Percentiles rank a stretch among this genome's conserved stretches.
These are phyloP conservation scores for Bipolaris zeicola DNA, from an alignment of 2,329 filamentous ascomycete genomes.

Conservation along the genomic window DNA sequence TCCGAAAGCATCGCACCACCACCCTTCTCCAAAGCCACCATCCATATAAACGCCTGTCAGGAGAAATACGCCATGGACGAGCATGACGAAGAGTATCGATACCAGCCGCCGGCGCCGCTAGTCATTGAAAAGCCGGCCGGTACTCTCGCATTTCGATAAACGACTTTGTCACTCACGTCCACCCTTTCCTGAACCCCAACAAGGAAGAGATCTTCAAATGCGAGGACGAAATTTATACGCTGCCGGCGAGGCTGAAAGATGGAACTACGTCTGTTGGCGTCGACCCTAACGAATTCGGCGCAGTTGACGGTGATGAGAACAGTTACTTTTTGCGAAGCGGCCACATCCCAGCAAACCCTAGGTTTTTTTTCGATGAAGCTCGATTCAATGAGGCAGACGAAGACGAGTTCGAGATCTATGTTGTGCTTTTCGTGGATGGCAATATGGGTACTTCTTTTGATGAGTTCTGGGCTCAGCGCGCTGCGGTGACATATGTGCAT, in stretches of 20 bases:
- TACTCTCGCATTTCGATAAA: conserved; percentile 1
- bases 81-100: background rate
- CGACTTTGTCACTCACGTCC: conserved; percentile 13
- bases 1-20: background rate
- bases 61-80: background rate
- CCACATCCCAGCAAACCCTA: background rate
- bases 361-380: background rate
- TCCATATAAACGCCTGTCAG: background rate
- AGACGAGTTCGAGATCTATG: background rate
- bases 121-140: conserved; percentile 9
- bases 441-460: background rate
- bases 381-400: background rate
- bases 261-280: background rate
- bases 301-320: background rate
- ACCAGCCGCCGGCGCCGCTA: conserved; percentile 8
- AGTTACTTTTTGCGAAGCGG: background rate
- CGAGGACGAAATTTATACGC: background rate
- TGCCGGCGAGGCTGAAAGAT: background rate
- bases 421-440: background rate
- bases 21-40: background rate
- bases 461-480: background rate
- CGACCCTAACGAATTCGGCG: background rate
- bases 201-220: background rate
- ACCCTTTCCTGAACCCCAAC: background rate
- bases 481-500: too few relatives aligned